phyloP scores from a whole-genome alignment of 2,329 filamentous ascomycete genomes.

The Microdochium paspali region DNA sequence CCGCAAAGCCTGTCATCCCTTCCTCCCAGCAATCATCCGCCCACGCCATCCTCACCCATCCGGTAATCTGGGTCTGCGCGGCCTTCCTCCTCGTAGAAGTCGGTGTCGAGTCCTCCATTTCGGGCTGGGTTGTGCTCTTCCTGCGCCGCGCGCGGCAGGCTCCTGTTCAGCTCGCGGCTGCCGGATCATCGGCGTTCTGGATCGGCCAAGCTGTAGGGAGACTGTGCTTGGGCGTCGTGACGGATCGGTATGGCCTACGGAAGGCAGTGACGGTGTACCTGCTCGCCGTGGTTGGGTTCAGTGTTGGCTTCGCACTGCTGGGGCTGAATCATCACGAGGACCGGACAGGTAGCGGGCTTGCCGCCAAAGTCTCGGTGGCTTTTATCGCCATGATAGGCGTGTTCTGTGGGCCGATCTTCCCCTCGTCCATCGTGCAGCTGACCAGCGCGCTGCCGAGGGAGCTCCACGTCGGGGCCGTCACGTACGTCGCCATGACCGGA shows the following conservation, averaged over 20 bases:
- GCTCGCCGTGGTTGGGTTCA: slow-evolving; percentile 27
- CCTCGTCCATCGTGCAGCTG: slow-evolving; percentile 61
- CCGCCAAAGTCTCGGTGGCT: background rate
- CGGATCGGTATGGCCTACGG: slow-evolving; percentile 64
- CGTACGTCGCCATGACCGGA: slow-evolving; percentile 71
- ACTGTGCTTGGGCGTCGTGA: slow-evolving; percentile 66
- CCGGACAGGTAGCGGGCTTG: background rate
- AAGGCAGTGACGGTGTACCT: slow-evolving; percentile 56
- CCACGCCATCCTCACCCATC: slow-evolving; percentile 28
- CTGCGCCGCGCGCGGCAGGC: slow-evolving; percentile 72
- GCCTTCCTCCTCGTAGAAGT: slow-evolving; percentile 72
- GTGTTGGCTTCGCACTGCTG: background rate
- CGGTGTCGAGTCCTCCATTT: slow-evolving; percentile 65
- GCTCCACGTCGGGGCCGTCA: slow-evolving; percentile 71
- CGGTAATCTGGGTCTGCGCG: slow-evolving; percentile 62
- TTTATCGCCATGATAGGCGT: background rate
- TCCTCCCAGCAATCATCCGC: slow-evolving; percentile 9
- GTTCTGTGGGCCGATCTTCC: slow-evolving; percentile 51
- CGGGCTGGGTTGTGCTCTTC: slow-evolving; percentile 75
- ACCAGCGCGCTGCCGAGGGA: slow-evolving; percentile 66
- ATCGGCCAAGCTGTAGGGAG: slow-evolving; percentile 69
- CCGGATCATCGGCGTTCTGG: slow-evolving; percentile 77
- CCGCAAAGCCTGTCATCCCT: background rate
- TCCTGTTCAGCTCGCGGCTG: slow-evolving; percentile 59
- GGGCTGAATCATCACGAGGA: background rate